Evolutionary conservation across 495 filamentous ascomycete genomes (phyloP), one percentile per base, ranked within the genome.

Genomic region (Tuber calosporum): DNA sequence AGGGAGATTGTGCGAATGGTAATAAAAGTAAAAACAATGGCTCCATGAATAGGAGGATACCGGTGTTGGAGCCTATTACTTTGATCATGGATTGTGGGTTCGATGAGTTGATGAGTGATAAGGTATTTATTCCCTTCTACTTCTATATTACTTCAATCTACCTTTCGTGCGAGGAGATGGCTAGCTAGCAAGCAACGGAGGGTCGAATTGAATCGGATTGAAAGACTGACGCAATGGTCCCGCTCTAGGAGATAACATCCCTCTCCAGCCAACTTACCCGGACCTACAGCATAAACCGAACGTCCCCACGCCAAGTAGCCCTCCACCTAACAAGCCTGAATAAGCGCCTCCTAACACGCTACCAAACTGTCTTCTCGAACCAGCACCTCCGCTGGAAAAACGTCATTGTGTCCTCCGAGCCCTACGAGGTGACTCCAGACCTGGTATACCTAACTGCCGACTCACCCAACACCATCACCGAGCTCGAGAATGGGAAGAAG

Each of bases 61-160:
- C 48, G 82, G 83, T 74, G 86, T 83, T 81, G 72, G 83, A 80
- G 80, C 94, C 94, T 3, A 82, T 98, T 9, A 87, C 92, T 0
- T 79, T 98, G 76, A 84, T 99, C 48, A 83, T 99, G 76, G 95
- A 99, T 82, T 98, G 96, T 82, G 89, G 91, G 74, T 99, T 94
- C 76, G 93, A 99, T 76, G 87, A 91, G 17, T 84, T 94, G 79
- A 99, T 99, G 95, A 85, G 84, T 39, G 88, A 91, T 0, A 88
- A 90, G 70, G 79, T 79, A 66, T 11, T 67, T 48, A 45, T 37
- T 26, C 68, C n/a, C 48, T 73, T 39, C 15, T 68, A 4, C 40
- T 72, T 5, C 22, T 9, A 20, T 7, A 3, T 37, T 26, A 9
- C 26, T 30, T 67, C 38, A 15, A 39, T 69, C 41, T 41, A 2